Evolutionary conservation across 371 early-diverging fungal species (phyloP), one percentile per base, ranked within the genome.

Genomic region (Fennellomyces sp.): DNA sequence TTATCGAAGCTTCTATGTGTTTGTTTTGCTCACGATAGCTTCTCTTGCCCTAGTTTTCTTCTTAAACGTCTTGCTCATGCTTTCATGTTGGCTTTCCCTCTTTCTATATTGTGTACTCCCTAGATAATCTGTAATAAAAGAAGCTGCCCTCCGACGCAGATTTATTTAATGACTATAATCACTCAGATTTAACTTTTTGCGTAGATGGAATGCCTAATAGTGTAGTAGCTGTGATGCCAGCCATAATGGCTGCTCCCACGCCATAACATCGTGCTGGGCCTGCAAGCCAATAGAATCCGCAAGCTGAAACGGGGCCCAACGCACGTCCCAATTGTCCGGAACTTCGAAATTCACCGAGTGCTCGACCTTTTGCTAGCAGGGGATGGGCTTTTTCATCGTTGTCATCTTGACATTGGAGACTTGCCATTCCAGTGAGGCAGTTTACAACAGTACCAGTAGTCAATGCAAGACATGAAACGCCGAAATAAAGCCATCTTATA

Each of bases 381-480:
- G 75, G 63, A 38, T 61, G 54, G 28, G 23, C 21, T 21, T 36
- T 51, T 30, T 71, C 64, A 3, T 58, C 56, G 42, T 41, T 56
- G 10, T 63, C 69, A 41, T 77, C 80, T 48, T 79, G 73, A 58
- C 84, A 80, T 60, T 75, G 82, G 63, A 78, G 56, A 72, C 82
- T 85, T 31, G 81, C 94, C 64, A 97, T 66, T 29, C 91, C 83
- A 7, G 94, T 97, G 58, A 98, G 75, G 47, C 91, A 89, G 61
- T 91, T 95, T 30, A 95, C 96, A 0, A 97, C 98, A 0, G 97
- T 97, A 15, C 96, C 97, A 25, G 91, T 90, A 0, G 98, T 93
- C 54, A 96, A 83, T 0, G 95, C 93, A 62, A 97, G 70, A 27
- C 88, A 91, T n/a, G 87, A 75, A 0, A 91, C 91, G 15, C 90